Evolutionary conservation across 805 yeast species (phyloP), one percentile per base, ranked within the genome.

Genomic region (Blastobotrys attinorum): DNA sequence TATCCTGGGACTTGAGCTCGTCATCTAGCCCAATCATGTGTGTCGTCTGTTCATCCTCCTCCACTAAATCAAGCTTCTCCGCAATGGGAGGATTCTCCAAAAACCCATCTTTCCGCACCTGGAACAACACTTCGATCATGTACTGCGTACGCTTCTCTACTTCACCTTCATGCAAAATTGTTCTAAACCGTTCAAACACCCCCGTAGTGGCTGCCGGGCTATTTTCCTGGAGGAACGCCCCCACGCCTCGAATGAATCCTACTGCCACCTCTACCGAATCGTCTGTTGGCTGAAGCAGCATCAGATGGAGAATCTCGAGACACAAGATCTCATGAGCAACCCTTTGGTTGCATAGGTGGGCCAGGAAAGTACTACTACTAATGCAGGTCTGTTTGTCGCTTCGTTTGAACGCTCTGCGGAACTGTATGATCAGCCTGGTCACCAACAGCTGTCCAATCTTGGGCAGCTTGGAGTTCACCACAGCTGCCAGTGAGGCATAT

Each of bases 391-490:
- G 48, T 46, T 70, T 71, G 52, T 78, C 72, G 45, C 73, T 70
- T 18, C 66, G 56, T 51, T 67, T 65, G 59, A 67, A 80, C 0
- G 72, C 71, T 48, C 70, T 68, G 37, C 79, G 71, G 61, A 85
- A 84, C 45, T 71, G 78, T 3, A 78, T 53, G 1, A 82, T 64
- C 22, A 81, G 60, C 47, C 92, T 66, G 6, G 69, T 55, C 0
- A 71, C 58, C 25, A 83, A 49, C 3, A 81, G 58, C 44, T 72
- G 72, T 2, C 95, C 95, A 15, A 85, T 62, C 29, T 73, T 73
- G 0, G 94, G 92, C 3, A 84, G 58, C 50, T 81, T 76, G 3
- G 83, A 72, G 59, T 83, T 82, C 8, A 87, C 41, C 0, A 81
- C 70, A 1, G 81, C 70, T 0, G 75, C 69, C 29, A 87, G 53